Evolutionary conservation across 2,329 filamentous ascomycete genomes (phyloP).

Genomic region (Penicillium palitans): DNA sequence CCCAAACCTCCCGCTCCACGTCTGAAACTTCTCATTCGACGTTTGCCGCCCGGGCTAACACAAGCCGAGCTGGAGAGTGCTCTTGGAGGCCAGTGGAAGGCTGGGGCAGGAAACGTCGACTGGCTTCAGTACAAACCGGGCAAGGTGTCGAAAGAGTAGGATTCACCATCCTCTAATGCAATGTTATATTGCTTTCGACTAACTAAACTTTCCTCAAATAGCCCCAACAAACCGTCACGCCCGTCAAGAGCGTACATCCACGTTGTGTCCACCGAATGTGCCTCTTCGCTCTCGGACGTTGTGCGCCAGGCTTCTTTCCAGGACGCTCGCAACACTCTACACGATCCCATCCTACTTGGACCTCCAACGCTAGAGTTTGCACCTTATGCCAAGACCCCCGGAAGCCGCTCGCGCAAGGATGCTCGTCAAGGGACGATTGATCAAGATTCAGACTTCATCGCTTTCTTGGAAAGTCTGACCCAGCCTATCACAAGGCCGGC

Average conservation of each 20-base stretch:
- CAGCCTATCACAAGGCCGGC: constrained; percentile 64
- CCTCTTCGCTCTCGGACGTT: constrained; percentile 66
- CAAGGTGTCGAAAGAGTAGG: constrained; percentile 81
- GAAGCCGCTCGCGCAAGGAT: constrained; percentile 72
- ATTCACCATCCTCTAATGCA: background rate
- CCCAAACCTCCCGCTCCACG: constrained; percentile 56
- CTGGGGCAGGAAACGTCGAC: constrained; percentile 78
- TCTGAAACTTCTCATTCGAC: constrained; percentile 80
- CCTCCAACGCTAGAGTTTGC: constrained; percentile 80
- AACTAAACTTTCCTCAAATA: constrained; percentile 35
- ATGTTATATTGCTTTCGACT: background rate
- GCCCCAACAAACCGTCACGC: constrained; percentile 78
- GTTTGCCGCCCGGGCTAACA: constrained; percentile 82
- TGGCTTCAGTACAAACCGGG: constrained; percentile 73
- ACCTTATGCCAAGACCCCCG: constrained; percentile 78
- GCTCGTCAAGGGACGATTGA: constrained; percentile 91
- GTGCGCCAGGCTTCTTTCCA: constrained; percentile 72
- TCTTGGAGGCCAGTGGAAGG: constrained; percentile 77
- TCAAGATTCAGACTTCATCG: constrained; percentile 92
- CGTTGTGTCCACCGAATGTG: constrained; percentile 68
- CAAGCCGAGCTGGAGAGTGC: constrained; percentile 71
- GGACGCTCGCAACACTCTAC: constrained; percentile 76
- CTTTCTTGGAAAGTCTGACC: constrained; percentile 83
- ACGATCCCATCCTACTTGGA: constrained; percentile 70
- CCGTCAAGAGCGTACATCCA: constrained; percentile 82